Conservation (phyloP, 176 grass and related monocot genomes). For the Rhynchospora tenuis region DNA sequence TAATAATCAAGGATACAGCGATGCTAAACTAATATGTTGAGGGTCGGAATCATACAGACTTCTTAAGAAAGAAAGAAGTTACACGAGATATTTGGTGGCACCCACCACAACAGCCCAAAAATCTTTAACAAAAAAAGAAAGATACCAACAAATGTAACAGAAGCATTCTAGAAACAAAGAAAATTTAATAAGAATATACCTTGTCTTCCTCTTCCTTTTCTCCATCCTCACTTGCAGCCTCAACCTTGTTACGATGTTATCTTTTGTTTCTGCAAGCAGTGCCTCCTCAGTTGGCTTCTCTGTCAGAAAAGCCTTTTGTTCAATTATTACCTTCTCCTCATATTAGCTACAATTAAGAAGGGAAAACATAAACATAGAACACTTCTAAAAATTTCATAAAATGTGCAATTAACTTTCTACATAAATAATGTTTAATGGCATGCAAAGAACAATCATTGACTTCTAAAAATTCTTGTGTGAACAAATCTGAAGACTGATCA, state of each 20-base stretch:
- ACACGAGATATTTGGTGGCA: too few relatives aligned
- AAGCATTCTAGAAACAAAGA: not conserved
- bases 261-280: conserved; percentile 18
- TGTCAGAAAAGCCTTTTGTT: conserved; percentile 33
- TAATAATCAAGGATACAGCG: too few relatives aligned
- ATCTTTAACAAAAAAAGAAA: too few relatives aligned
- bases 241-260: conserved; percentile 61
- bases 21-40: too few relatives aligned
- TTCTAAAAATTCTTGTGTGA: too few relatives aligned
- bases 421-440: too few relatives aligned
- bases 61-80: too few relatives aligned
- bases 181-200: conserved; percentile 17
- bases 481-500: too few relatives aligned
- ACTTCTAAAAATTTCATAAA: not conserved
- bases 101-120: too few relatives aligned
- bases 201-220: conserved; percentile 83
- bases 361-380: conserved; percentile 1
- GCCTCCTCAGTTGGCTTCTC: conserved; percentile 51
- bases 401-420: too few relatives aligned
- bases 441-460: too few relatives aligned
- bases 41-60: too few relatives aligned
- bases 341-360: conserved; percentile 34
- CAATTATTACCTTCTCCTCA: conserved; percentile 31
- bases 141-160: not conserved
- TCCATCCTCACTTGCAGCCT: conserved; percentile 40